phyloP scores from a whole-genome alignment of 768 basidiomycete genomes.

The Pulveroboletus sp. region DNA sequence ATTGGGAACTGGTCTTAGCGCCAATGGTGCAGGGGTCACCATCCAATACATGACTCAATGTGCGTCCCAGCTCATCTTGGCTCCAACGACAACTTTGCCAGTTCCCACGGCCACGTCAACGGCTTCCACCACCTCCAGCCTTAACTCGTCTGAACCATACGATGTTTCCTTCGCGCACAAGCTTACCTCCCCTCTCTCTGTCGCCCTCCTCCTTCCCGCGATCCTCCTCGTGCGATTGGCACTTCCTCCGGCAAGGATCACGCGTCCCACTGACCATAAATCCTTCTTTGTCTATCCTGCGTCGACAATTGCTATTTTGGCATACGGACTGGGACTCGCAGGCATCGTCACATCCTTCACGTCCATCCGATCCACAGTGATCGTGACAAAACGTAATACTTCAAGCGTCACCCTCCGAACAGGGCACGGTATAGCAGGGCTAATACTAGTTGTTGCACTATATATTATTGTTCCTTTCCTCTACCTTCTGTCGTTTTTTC shows the following conservation, averaged over 20 bases:
- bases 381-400: conserved; percentile 30
- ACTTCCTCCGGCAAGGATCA: conserved; percentile 31
- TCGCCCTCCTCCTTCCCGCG: conserved; percentile 41
- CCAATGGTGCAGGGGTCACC: conserved; percentile 64
- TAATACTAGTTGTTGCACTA: conserved; percentile 58
- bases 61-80: conserved; percentile 36
- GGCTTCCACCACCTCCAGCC: conserved; percentile 5
- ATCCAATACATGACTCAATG: conserved; percentile 58
- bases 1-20: conserved; percentile 58
- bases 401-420: conserved; percentile 45
- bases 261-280: conserved; percentile 19
- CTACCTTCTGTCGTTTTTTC: conserved; percentile 29
- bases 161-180: conserved; percentile 46
- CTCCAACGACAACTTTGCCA: conserved; percentile 22
- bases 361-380: conserved; percentile 35
- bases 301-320: conserved; percentile 38
- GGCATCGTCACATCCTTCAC: conserved; percentile 64
- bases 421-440: conserved; percentile 57
- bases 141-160: conserved; percentile 28
- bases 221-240: conserved; percentile 41
- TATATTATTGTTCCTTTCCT: conserved; percentile 50
- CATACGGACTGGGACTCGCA: conserved; percentile 57
- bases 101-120: conserved; percentile 14
- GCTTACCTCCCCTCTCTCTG: conserved; percentile 43
- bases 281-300: conserved; percentile 33